Base-by-base conservation (phyloP, 1,284 basidiomycete genomes). In the Ganoderma multipileum region DNA sequence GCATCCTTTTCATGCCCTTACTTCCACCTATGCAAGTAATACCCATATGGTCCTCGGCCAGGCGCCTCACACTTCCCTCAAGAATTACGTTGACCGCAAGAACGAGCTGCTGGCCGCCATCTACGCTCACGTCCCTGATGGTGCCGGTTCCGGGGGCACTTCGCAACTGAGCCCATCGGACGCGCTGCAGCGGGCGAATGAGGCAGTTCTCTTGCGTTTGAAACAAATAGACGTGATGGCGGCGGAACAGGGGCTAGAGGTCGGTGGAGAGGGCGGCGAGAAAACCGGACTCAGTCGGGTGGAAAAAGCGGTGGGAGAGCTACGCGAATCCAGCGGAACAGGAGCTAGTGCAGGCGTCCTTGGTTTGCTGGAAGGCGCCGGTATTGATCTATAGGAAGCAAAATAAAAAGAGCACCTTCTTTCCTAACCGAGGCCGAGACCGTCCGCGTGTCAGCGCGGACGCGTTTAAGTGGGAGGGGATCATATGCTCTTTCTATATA, bases 151-250 rank as follows among this genome's bases (percentile, higher is more conserved):
- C 39, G 16, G 12, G 18, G 38, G 23, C 3, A 3, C 23, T 16
- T 60, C 23, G 16, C 36, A 39, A 16, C 12, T 16, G 3, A 12
- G 23, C 2, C 20, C 58, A 18, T 41, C n/a, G 16, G 39, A 60
- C 28, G 66, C 65, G 9, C 64, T 68, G 66, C 76, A 50, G 68
- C 79, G 79, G 41, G 87, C 87, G 11, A 88, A 84, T 68, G 75
- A 77, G 28, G 81, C 81, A 2, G 84, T 92, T 23, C 77, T 87
- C 7, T 79, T 80, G 52, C 85, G 90, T 52, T 77, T 92, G 68
- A 83, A 81, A 74, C 83, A 82, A 73, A 86, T 89, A 23, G 84
- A 87, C 68, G 82, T 83, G 68, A 79, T 83, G 68, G 82, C 83
- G 3, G 82, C 82, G 42, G 79, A 81, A 64, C 72, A 80, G 36